Percentiles rank a stretch among this genome's conserved stretches.
These are phyloP conservation scores for Daldinia bambusicola DNA, from an alignment of 495 filamentous ascomycete genomes.

Conservation along the genomic window DNA sequence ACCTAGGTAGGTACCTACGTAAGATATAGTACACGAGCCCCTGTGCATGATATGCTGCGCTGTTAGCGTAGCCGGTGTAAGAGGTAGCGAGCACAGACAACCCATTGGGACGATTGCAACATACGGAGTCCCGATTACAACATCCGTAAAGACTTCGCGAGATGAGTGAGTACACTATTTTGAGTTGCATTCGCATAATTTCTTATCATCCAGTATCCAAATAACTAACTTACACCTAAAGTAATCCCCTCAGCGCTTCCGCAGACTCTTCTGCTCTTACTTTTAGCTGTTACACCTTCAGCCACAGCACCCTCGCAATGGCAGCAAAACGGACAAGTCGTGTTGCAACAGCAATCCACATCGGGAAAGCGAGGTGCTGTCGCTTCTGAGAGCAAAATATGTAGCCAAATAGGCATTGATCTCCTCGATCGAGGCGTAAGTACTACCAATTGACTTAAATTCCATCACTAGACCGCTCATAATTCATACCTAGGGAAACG, in stretches of 20 bases:
- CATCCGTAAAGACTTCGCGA: conserved; percentile 7
- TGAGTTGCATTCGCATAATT: not conserved
- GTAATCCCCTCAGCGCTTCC: conserved; percentile 23
- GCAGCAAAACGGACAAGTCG: conserved; percentile 28
- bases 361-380: conserved; percentile 69
- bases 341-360: conserved; percentile 29
- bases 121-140: conserved; percentile 9
- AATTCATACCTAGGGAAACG: conserved; percentile 64
- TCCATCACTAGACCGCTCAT: conserved; percentile 3
- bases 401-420: conserved; percentile 79
- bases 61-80: conserved; percentile 16
- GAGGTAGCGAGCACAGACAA: not conserved
- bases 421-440: conserved; percentile 69
- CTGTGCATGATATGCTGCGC: conserved; percentile 11
- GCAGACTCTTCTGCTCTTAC: conserved; percentile 37
- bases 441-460: conserved; percentile 1
- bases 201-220: not conserved
- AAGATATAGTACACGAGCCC: not conserved
- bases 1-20: too few species aligned
- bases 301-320: conserved; percentile 26
- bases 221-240: conserved; percentile 10
- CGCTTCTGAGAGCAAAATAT: conserved; percentile 80
- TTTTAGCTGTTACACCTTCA: conserved; percentile 11
- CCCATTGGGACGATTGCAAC: conserved; percentile 12
- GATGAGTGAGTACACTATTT: conserved; percentile 30